These are phyloP conservation scores for Cylindrodendrum hubeiense DNA, from an alignment of 2,329 filamentous ascomycete genomes.

Conservation along the genomic window DNA sequence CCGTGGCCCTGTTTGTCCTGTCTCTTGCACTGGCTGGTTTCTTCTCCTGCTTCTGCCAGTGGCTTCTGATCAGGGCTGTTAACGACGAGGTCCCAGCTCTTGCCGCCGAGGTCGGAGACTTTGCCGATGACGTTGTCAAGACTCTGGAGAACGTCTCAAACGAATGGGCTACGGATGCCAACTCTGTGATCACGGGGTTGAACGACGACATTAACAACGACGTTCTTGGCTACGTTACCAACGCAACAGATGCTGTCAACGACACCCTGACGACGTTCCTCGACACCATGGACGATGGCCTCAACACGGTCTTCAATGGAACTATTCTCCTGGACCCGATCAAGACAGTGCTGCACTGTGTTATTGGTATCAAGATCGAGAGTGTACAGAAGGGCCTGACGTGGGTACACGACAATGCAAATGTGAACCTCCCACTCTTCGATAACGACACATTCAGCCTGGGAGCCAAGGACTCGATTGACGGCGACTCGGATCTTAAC, in stretches of 20 bases:
- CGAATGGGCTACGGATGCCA: slow-evolving; percentile 82
- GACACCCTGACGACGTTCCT: slow-evolving; percentile 87
- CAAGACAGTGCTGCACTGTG: slow-evolving; percentile 83
- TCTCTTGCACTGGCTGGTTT: slow-evolving; percentile 85
- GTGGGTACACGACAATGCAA: slow-evolving; percentile 90
- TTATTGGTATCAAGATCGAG: slow-evolving; percentile 89
- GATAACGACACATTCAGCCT: slow-evolving; percentile 85
- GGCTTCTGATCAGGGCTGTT: slow-evolving; percentile 78
- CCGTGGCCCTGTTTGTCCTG: slow-evolving; percentile 87
- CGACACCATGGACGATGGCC: slow-evolving; percentile 77
- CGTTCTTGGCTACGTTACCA: slow-evolving; percentile 88
- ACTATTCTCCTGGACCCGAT: slow-evolving; percentile 86
- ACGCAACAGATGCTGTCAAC: slow-evolving; percentile 85
- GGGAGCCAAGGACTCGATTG: slow-evolving; percentile 74
- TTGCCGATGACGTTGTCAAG: slow-evolving; percentile 82
- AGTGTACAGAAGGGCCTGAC: slow-evolving; percentile 89
- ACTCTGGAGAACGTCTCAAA: slow-evolving; percentile 79
- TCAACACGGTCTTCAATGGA: slow-evolving; percentile 84
- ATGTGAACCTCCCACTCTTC: slow-evolving; percentile 84
- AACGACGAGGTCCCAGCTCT: slow-evolving; percentile 82
- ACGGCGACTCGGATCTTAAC: slow-evolving; percentile 69
- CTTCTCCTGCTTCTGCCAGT: slow-evolving; percentile 86
- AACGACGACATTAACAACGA: slow-evolving; percentile 86
- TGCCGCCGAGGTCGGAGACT: slow-evolving; percentile 79
- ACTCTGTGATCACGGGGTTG: slow-evolving; percentile 76